Percentiles rank a stretch among this genome's conserved stretches.
These are phyloP conservation scores for Botrytis cinerea DNA, from an alignment of 2,329 filamentous ascomycete species.

Conservation along the genomic window DNA sequence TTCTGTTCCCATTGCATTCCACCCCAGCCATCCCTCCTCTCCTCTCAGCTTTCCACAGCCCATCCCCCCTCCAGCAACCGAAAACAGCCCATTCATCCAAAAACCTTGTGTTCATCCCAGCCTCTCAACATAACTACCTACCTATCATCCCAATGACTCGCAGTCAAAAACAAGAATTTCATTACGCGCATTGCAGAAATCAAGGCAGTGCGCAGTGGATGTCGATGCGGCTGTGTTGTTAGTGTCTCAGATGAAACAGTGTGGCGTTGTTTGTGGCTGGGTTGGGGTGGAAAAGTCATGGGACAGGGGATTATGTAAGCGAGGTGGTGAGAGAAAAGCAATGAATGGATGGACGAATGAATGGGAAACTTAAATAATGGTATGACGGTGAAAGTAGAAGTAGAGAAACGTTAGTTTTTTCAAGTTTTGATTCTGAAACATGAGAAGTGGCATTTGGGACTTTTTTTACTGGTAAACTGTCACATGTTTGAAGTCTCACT, in stretches of 20 bases:
- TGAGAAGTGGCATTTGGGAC: no score
- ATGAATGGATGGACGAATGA: no score
- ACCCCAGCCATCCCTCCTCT: neutral
- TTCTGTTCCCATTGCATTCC: neutral
- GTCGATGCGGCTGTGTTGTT: neutral
- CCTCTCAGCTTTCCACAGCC: neutral
- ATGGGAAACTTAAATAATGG: no score
- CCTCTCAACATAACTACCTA: neutral
- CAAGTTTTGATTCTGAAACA: no score
- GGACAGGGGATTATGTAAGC: neutral
- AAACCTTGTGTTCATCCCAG: neutral
- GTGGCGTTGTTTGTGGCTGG: neutral
- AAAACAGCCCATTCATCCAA: neutral
- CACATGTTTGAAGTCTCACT: neutral
- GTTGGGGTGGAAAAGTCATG: neutral
- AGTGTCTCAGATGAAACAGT: neutral
- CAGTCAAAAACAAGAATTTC: neutral
- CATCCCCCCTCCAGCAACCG: neutral
- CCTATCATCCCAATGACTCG: neutral
- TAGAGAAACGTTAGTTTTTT: no score
- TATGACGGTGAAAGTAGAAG: no score
- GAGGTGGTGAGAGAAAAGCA: neutral
- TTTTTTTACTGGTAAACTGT: no score
- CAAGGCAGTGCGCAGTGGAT: neutral
- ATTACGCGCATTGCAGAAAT: neutral